Percentiles rank a stretch among this genome's conserved stretches.
Evolutionary conservation across 2,329 filamentous ascomycete species (phyloP).

Genomic region (Phyllosticta paracitricarpa): DNA sequence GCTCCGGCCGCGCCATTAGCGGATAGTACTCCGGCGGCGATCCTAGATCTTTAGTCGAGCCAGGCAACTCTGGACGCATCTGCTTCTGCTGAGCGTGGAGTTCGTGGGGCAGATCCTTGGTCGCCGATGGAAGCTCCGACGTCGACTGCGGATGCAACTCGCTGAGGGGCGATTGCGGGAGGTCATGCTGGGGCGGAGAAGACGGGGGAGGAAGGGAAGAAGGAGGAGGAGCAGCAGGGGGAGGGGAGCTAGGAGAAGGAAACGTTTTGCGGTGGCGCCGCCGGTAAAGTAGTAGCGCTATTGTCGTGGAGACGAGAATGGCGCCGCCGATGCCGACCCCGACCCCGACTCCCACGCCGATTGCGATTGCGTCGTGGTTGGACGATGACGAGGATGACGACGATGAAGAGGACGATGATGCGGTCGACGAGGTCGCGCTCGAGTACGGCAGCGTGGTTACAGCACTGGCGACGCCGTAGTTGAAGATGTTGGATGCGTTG

Average conservation of each 20-base stretch:
- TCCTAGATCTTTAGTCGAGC: not conserved
- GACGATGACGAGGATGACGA: not conserved
- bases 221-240: not conserved
- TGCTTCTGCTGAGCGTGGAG: not conserved
- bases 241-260: not conserved
- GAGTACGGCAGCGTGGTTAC: slow-evolving; percentile 14
- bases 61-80: not conserved
- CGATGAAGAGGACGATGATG: not conserved
- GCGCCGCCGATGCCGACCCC: slow-evolving; percentile 14
- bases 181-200: not conserved
- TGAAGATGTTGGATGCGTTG: slow-evolving; percentile 14
- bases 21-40: not conserved
- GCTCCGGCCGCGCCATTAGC: not conserved
- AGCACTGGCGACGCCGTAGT: slow-evolving; percentile 11
- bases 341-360: slow-evolving; percentile 16
- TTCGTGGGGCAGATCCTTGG: not conserved
- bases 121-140: not conserved
- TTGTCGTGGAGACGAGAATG: slow-evolving; percentile 11
- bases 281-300: slow-evolving; percentile 7
- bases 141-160: not conserved
- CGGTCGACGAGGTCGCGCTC: slow-evolving; percentile 6
- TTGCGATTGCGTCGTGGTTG: slow-evolving; percentile 11
- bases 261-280: not conserved
- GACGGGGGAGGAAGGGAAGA: not conserved
- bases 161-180: not conserved